Percentiles rank a stretch among this genome's conserved stretches.
phyloP scores from a whole-genome alignment of 495 filamentous ascomycete genomes.

The Lophiotrema nucula region DNA sequence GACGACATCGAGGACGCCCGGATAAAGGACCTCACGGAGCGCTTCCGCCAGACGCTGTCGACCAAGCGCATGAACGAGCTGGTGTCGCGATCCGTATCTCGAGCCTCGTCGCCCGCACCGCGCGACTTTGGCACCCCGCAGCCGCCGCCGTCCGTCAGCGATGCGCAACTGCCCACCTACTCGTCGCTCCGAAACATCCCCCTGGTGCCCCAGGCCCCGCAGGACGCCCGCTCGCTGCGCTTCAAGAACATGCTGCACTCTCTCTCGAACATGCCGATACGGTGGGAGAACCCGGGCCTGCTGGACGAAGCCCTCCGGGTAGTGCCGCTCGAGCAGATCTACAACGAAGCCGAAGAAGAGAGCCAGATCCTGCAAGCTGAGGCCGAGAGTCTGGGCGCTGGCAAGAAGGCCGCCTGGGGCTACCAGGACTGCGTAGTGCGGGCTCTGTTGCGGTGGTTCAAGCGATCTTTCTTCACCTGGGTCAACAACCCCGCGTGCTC shows the following conservation, averaged over 20 bases:
- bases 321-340: conserved; percentile 89
- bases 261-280: conserved; percentile 78
- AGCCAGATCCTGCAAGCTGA: conserved; percentile 79
- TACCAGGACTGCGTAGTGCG: conserved; percentile 97
- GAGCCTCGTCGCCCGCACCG: conserved; percentile 55
- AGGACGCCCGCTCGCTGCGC: conserved; percentile 70
- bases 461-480: conserved; percentile 89
- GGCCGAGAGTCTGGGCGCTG: conserved; percentile 76
- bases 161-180: conserved; percentile 55
- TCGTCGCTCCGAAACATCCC: conserved; percentile 71
- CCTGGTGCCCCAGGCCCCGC: conserved; percentile 72
- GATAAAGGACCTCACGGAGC: conserved; percentile 52
- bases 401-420: conserved; percentile 84
- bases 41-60: conserved; percentile 76
- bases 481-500: conserved; percentile 92
- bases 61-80: conserved; percentile 77
- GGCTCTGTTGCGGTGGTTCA: conserved; percentile 94
- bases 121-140: conserved; percentile 42
- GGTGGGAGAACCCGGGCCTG: conserved; percentile 95
- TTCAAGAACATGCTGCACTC: conserved; percentile 82
- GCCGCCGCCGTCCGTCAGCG: conserved; percentile 13
- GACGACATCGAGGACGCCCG: conserved; percentile 28
- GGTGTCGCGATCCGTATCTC: conserved; percentile 51
- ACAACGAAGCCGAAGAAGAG: conserved; percentile 92
- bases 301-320: conserved; percentile 85